Conservation (phyloP, 1,284 basidiomycete species). For the Ceraceosorus guamensis region DNA sequence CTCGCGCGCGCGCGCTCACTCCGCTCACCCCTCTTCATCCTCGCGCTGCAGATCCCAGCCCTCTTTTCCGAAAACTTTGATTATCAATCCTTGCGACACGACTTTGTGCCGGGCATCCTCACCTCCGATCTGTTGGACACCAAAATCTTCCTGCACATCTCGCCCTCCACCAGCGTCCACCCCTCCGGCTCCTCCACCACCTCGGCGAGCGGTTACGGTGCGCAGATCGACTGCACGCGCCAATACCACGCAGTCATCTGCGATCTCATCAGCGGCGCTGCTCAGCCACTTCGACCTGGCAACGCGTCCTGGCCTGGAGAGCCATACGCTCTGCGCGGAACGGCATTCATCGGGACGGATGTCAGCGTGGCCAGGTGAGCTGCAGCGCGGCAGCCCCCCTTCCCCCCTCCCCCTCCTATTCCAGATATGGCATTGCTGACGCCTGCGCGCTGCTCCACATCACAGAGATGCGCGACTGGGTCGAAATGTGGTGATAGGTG, state of each 20-base stretch:
- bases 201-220: conserved; percentile 31
- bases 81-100: conserved; percentile 79
- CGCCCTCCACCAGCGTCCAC: conserved; percentile 58
- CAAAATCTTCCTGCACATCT: conserved; percentile 82
- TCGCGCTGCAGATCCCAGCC: conserved; percentile 66
- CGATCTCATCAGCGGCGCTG: conserved; percentile 85
- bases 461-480: not conserved
- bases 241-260: conserved; percentile 52
- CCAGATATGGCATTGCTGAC: too few species aligned
- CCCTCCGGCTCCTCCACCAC: conserved; percentile 49
- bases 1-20: too few species aligned
- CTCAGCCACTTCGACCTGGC: conserved; percentile 88
- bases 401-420: too few species aligned
- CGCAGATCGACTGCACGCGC: conserved; percentile 31
- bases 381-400: too few species aligned
- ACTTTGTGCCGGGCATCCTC: conserved; percentile 93
- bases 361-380: not conserved
- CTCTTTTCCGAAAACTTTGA: conserved; percentile 99
- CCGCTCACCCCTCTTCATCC: not conserved
- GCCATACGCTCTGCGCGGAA: conserved; percentile 25
- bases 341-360: not conserved
- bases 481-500: conserved; percentile 19
- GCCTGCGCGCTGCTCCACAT: too few species aligned
- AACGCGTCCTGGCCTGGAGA: conserved; percentile 55
- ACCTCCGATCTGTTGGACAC: conserved; percentile 93